phyloP scores from a whole-genome alignment of 148 eudicot genomes.

The Cornus florida region DNA sequence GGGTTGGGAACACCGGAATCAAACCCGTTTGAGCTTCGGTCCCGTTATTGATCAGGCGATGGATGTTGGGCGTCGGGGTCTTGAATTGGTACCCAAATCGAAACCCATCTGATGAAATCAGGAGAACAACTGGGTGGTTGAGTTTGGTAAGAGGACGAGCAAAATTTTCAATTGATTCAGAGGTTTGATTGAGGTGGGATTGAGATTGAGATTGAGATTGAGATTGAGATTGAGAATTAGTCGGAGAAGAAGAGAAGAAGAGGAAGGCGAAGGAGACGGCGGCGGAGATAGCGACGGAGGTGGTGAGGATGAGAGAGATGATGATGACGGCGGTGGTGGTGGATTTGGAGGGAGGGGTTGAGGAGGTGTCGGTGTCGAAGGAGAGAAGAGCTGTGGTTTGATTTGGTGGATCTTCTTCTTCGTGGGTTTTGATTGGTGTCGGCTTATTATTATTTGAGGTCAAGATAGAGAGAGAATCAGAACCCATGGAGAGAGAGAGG shows the following conservation, averaged over 20 bases:
- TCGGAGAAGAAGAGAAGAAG: no score
- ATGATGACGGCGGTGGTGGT: constrained; percentile 22
- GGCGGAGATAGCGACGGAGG: constrained; percentile 3
- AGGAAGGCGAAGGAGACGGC: no score
- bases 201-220: neutral
- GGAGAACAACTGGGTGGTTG: constrained; percentile 44
- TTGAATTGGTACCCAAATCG: constrained; percentile 78
- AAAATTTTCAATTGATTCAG: neutral
- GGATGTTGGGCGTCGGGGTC: constrained; percentile 51
- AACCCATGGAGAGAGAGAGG: constrained; percentile 22
- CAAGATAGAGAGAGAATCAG: neutral
- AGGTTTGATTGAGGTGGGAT: neutral
- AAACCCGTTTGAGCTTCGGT: constrained; percentile 64
- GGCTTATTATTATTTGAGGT: constrained; percentile 1
- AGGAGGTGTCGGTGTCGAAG: constrained; percentile 27
- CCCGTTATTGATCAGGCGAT: constrained; percentile 55
- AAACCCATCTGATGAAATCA: constrained; percentile 74
- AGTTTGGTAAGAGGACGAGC: constrained; percentile 47
- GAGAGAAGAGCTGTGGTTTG: constrained; percentile 43
- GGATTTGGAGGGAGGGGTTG: constrained; percentile 8
- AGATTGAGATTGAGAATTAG: neutral
- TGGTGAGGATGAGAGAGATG: constrained; percentile 26
- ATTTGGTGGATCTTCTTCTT: constrained; percentile 40
- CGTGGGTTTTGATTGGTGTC: constrained; percentile 20
- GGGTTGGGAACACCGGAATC: constrained; percentile 68